Conservation (phyloP, 768 basidiomycete species). For the Panaeolus cyanescens region DNA sequence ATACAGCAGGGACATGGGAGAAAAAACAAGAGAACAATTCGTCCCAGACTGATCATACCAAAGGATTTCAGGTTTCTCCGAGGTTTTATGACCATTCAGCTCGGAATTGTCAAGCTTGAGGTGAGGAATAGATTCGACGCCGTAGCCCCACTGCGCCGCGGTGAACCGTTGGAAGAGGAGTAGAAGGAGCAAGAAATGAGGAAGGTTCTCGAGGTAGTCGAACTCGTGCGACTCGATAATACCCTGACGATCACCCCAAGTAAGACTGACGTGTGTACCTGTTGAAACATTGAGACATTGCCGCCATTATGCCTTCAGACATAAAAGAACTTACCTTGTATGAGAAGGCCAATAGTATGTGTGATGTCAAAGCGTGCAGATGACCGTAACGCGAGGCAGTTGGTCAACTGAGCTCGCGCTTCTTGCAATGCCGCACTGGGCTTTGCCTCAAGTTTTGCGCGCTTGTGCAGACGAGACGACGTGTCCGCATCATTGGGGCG, state of each 20-base stretch:
- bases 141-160: conserved; percentile 22
- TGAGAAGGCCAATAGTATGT: not conserved
- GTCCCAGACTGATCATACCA: too few relatives aligned
- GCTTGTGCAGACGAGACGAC: too few relatives aligned
- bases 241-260: conserved; percentile 25
- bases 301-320: not conserved
- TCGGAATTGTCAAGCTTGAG: not conserved
- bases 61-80: too few relatives aligned
- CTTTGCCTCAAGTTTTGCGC: too few relatives aligned
- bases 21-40: too few relatives aligned
- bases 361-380: not conserved
- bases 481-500: too few relatives aligned
- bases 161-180: conserved; percentile 24
- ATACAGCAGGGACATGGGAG: too few relatives aligned
- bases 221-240: conserved; percentile 24
- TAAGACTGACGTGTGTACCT: not conserved
- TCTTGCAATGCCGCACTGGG: too few relatives aligned
- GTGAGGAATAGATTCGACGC: conserved; percentile 6
- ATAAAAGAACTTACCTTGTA: not conserved
- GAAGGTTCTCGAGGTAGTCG: conserved; percentile 23
- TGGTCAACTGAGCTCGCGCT: too few relatives aligned
- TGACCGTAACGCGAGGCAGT: too few relatives aligned
- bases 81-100: not conserved
- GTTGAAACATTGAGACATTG: too few relatives aligned
- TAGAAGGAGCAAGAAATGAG: conserved; percentile 25